Conservation (phyloP, 495 filamentous ascomycete genomes). For the Penicillium maclennaniae region DNA sequence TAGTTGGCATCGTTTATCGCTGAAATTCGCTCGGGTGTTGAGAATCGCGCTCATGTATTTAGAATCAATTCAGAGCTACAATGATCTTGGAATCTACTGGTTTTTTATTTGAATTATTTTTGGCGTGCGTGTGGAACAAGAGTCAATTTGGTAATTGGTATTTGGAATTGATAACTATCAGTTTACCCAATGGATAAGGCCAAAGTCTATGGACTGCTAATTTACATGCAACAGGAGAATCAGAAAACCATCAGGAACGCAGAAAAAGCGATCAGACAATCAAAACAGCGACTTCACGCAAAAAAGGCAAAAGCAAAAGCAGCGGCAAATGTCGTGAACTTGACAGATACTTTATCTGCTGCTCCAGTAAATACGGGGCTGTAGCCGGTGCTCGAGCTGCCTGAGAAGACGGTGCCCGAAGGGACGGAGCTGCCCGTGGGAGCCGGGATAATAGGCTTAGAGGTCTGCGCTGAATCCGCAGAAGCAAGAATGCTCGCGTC, state of each 20-base stretch:
- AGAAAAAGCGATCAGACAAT: neutral
- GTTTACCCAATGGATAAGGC: neutral
- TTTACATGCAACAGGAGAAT: slow-evolving; percentile 8
- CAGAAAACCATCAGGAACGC: neutral
- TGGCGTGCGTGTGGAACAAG: too few species aligned
- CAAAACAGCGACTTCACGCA: slow-evolving; percentile 6
- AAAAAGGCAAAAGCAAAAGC: slow-evolving; percentile 19
- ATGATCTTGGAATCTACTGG: too few species aligned
- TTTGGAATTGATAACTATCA: slow-evolving; percentile 6
- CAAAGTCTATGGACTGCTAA: slow-evolving; percentile 6
- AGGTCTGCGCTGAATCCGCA: slow-evolving; percentile 3
- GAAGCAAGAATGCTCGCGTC: slow-evolving; percentile 1
- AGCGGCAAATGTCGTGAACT: slow-evolving; percentile 15
- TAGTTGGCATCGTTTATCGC: too few species aligned
- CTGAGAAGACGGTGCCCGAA: slow-evolving; percentile 2
- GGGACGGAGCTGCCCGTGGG: slow-evolving; percentile 9
- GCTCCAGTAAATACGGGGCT: slow-evolving; percentile 30
- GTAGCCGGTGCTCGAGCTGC: slow-evolving; percentile 13
- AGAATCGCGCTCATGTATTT: too few species aligned
- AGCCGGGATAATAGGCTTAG: slow-evolving; percentile 11
- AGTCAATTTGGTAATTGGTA: too few species aligned
- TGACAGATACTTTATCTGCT: slow-evolving; percentile 23
- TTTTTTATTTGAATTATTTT: too few species aligned
- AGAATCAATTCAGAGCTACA: too few species aligned
- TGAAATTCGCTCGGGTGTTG: too few species aligned